Conservation (phyloP, 257 asterid genomes). For the Hygrophila difformis region DNA sequence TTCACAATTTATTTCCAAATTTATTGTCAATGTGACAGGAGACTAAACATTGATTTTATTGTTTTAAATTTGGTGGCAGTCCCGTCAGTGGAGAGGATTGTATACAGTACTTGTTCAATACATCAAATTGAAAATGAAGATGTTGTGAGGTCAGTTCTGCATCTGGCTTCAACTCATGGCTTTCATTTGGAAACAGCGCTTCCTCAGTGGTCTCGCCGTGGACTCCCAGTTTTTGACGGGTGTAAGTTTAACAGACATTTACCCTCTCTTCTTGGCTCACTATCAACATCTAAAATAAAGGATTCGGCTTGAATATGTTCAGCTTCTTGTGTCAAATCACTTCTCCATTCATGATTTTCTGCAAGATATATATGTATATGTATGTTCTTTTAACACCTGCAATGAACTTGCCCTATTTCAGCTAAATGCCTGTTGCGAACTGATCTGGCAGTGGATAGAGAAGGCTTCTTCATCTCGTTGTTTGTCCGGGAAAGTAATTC, state of each 20-base stretch:
- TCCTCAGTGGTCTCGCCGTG: constrained; percentile 88
- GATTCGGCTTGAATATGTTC: too few relatives aligned
- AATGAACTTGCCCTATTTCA: too few relatives aligned
- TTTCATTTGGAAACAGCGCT: constrained; percentile 51
- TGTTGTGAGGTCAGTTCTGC: constrained; percentile 55
- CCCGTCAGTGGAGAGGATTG: constrained; percentile 78
- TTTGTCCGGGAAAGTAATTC: constrained; percentile 32
- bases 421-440: constrained; percentile 70
- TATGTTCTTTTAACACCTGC: too few relatives aligned
- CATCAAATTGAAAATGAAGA: constrained; percentile 88
- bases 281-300: too few relatives aligned
- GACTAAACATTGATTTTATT: not conserved
- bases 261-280: too few relatives aligned
- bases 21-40: too few relatives aligned
- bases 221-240: constrained; percentile 69
- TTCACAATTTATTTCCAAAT: too few relatives aligned
- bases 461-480: constrained; percentile 82
- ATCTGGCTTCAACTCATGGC: constrained; percentile 61
- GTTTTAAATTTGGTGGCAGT: constrained; percentile 29
- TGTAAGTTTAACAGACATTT: too few relatives aligned
- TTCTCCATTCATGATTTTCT: too few relatives aligned
- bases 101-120: constrained; percentile 90
- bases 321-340: not conserved
- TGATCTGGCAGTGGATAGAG: constrained; percentile 51
- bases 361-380: too few relatives aligned